phyloP scores from a whole-genome alignment of 2,329 filamentous ascomycete genomes.

The Neonectria magnoliae region DNA sequence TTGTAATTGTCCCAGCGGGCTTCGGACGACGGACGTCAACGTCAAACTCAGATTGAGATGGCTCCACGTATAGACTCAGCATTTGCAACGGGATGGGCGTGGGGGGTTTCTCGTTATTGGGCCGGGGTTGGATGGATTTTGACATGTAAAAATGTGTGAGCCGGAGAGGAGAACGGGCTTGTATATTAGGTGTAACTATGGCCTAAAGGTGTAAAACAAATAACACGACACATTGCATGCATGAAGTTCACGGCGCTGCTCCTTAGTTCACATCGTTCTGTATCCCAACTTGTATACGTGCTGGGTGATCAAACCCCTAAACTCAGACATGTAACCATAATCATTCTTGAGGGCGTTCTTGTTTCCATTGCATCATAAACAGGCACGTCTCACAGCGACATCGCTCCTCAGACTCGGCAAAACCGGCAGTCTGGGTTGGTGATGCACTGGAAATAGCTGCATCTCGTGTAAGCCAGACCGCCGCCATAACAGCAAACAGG shows the following conservation, averaged over 20 bases:
- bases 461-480: background rate
- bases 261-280: background rate
- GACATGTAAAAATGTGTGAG: slow-evolving; percentile 16
- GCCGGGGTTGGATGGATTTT: slow-evolving; percentile 16
- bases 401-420: slow-evolving; percentile 16
- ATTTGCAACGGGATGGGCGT: slow-evolving; percentile 14
- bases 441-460: slow-evolving; percentile 49
- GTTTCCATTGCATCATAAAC: background rate
- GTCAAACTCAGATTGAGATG: slow-evolving; percentile 22
- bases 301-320: background rate
- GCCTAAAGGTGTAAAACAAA: slow-evolving; percentile 23
- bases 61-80: slow-evolving; percentile 33
- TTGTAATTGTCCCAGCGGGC: slow-evolving; percentile 39
- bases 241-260: background rate
- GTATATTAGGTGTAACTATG: slow-evolving; percentile 31
- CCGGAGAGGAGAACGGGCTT: background rate
- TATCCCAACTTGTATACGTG: background rate
- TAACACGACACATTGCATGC: background rate
- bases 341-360: background rate
- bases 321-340: background rate
- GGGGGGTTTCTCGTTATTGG: slow-evolving; percentile 1
- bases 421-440: slow-evolving; percentile 44
- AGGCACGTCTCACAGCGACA: background rate
- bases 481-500: background rate
- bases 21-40: slow-evolving; percentile 20